phyloP scores from a whole-genome alignment of 2,329 filamentous ascomycete genomes.

The Botrytis tulipae region DNA sequence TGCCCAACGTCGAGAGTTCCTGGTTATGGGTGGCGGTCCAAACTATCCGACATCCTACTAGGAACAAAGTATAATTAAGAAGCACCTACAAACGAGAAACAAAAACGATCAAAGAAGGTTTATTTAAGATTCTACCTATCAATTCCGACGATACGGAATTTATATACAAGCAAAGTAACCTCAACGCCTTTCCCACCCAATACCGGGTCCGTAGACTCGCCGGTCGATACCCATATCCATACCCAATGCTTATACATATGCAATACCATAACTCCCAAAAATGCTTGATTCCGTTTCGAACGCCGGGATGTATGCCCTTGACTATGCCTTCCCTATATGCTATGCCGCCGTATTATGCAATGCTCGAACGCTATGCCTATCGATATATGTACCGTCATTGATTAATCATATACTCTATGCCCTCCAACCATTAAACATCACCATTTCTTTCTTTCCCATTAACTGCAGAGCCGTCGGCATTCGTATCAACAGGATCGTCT shows the following conservation, averaged over 20 bases:
- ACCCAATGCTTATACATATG: conserved; percentile 4
- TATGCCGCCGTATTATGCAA: not conserved
- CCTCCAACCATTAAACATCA: not conserved
- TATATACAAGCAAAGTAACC: conserved; percentile 1
- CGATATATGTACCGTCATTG: conserved; percentile 9
- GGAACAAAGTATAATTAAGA: too few species aligned
- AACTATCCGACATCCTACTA: not conserved
- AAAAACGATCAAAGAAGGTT: too few species aligned
- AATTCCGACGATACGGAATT: not conserved
- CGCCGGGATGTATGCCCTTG: not conserved
- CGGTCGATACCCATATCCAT: conserved; percentile 20
- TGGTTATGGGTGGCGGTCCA: not conserved
- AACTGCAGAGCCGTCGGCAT: not conserved
- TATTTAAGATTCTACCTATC: not conserved
- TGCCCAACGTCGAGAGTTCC: not conserved
- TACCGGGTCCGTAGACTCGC: conserved; percentile 33
- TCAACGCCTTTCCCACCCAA: conserved; percentile 4
- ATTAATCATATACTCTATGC: conserved; percentile 1
- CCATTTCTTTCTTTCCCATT: not conserved
- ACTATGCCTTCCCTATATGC: not conserved
- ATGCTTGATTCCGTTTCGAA: not conserved
- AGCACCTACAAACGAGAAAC: not conserved
- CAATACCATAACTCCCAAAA: not conserved
- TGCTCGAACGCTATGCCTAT: not conserved
- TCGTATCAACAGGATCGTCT: not conserved